These are phyloP conservation scores for Casaregolazyma lundiana DNA, from an alignment of 1,139 yeast genomes.

Conservation along the genomic window DNA sequence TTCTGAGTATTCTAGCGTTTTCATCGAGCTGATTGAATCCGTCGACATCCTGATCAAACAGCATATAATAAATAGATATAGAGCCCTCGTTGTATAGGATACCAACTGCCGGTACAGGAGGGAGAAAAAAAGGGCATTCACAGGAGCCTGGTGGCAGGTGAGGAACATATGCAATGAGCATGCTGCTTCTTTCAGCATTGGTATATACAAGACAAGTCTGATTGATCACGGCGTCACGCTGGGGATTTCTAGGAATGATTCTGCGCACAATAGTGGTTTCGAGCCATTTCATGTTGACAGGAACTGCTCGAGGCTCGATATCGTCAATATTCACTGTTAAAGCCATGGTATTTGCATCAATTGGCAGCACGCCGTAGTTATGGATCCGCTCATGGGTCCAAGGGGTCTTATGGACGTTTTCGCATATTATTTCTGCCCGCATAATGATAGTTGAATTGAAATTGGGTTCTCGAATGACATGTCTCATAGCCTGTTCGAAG, in stretches of 20 bases:
- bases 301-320: conserved; percentile 45
- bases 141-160: conserved; percentile 52
- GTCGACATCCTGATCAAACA: conserved; percentile 44
- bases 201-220: conserved; percentile 69
- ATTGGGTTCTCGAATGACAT: conserved; percentile 79
- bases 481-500: conserved; percentile 73
- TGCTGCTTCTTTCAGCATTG: conserved; percentile 20
- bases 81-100: conserved; percentile 46
- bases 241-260: conserved; percentile 84
- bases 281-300: conserved; percentile 39
- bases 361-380: conserved; percentile 3
- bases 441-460: conserved; percentile 87
- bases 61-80: conserved; percentile 80
- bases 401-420: conserved; percentile 25
- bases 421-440: conserved; percentile 77
- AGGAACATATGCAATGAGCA: conserved; percentile 69
- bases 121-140: conserved; percentile 82
- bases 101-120: conserved; percentile 79
- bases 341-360: conserved; percentile 8
- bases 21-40: conserved; percentile 22
- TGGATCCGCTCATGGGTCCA: background rate
- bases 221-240: conserved; percentile 73
- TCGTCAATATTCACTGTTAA: conserved; percentile 49
- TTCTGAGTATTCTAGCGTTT: conserved; percentile 65
- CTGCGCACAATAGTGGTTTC: conserved; percentile 63